Evolutionary conservation across 768 basidiomycete species (phyloP).

Genomic region (Obba rivulosa): DNA sequence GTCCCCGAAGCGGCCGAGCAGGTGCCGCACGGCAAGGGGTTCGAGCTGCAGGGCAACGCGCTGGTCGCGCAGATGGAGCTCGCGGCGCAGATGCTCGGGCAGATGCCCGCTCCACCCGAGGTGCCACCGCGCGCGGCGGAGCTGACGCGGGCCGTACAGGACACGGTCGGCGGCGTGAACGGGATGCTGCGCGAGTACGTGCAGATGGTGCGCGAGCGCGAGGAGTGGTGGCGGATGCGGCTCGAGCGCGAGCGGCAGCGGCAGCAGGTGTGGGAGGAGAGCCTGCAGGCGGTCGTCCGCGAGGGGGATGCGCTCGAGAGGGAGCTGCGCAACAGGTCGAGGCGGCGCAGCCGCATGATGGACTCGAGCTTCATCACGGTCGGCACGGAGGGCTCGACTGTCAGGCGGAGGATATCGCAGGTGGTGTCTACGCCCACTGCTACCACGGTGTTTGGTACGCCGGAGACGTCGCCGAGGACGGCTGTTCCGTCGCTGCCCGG

Average conservation of each 20-base stretch:
- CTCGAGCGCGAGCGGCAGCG: constrained; percentile 60
- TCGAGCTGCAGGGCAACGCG: constrained; percentile 67
- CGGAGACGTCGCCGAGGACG: neutral
- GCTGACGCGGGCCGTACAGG: constrained; percentile 25
- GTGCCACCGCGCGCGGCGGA: constrained; percentile 11
- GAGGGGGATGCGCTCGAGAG: constrained; percentile 82
- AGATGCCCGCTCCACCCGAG: constrained; percentile 31
- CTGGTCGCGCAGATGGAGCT: constrained; percentile 75
- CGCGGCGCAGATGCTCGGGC: constrained; percentile 56
- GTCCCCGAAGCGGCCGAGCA: constrained; percentile 34
- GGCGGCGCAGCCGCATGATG: constrained; percentile 45
- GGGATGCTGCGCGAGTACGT: constrained; percentile 62
- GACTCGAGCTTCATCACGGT: constrained; percentile 27
- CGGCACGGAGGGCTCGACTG: constrained; percentile 14
- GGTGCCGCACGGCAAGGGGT: constrained; percentile 55
- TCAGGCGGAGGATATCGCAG: constrained; percentile 15
- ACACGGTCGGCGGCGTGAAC: constrained; percentile 51
- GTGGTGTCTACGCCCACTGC: neutral
- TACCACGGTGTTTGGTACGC: neutral
- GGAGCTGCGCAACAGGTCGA: constrained; percentile 63
- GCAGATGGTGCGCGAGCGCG: constrained; percentile 69
- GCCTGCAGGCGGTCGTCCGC: constrained; percentile 75
- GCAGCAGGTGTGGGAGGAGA: constrained; percentile 84
- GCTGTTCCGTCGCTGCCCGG: constrained; percentile 10
- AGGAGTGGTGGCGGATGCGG: constrained; percentile 69